phyloP scores from a whole-genome alignment of 2,329 filamentous ascomycete genomes.

The Xylaria hypoxylon region DNA sequence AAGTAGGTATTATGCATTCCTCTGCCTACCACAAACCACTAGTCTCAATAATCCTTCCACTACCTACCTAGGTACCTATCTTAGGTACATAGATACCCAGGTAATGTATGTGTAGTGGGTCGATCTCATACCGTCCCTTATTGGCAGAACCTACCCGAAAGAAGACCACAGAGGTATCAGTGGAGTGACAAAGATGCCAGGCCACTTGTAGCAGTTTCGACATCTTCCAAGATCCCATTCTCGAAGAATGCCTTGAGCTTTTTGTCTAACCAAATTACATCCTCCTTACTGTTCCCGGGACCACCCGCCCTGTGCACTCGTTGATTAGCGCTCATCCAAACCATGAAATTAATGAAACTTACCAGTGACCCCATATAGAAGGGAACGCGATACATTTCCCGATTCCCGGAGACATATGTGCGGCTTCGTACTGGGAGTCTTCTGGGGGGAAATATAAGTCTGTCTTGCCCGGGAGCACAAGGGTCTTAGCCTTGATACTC shows the following conservation, averaged over 20 bases:
- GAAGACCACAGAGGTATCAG: not conserved
- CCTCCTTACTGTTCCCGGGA: conserved; percentile 76
- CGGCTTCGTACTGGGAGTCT: conserved; percentile 80
- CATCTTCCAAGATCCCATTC: conserved; percentile 33
- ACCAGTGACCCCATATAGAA: conserved; percentile 59
- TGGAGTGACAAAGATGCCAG: conserved; percentile 16
- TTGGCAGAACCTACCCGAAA: not conserved
- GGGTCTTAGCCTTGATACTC: conserved; percentile 76
- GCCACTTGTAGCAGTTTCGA: conserved; percentile 10
- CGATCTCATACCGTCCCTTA: too few relatives aligned
- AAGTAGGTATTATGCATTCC: too few relatives aligned
- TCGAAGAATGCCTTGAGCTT: conserved; percentile 63
- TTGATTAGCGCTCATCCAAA: not conserved
- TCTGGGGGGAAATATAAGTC: conserved; percentile 87
- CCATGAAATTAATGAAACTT: conserved; percentile 13
- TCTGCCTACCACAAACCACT: too few relatives aligned
- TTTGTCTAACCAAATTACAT: conserved; percentile 78
- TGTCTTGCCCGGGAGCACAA: conserved; percentile 78
- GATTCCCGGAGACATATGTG: conserved; percentile 54
- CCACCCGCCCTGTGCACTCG: conserved; percentile 66
- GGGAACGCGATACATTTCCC: conserved; percentile 55
- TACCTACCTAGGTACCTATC: too few relatives aligned
- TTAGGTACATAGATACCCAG: too few relatives aligned
- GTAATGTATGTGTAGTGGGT: too few relatives aligned
- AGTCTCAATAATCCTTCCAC: too few relatives aligned